phyloP scores from a whole-genome alignment of 768 basidiomycete species.

The Rhizopogon salebrosus region DNA sequence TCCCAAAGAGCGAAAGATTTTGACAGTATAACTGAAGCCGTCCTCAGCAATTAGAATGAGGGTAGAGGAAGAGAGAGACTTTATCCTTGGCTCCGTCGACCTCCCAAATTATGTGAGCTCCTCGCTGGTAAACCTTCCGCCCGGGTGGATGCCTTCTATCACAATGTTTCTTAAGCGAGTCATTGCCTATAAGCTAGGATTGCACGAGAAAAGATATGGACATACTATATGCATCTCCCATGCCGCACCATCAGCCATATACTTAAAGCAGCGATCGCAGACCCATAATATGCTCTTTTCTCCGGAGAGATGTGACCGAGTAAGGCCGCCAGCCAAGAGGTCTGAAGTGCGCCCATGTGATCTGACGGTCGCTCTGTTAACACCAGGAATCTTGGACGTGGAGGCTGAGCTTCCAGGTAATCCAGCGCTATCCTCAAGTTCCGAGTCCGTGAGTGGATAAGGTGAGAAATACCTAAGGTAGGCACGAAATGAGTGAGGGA shows the following conservation, averaged over 20 bases:
- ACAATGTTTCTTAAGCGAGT: constrained; percentile 55
- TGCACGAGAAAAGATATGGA: constrained; percentile 7
- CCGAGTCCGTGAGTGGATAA: constrained; percentile 72
- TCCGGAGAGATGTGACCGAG: constrained; percentile 36
- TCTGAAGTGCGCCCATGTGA: constrained; percentile 74
- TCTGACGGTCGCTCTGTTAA: constrained; percentile 45
- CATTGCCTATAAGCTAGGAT: constrained; percentile 10
- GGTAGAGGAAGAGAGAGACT: constrained; percentile 36
- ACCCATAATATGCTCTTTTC: constrained; percentile 68
- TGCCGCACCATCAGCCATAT: constrained; percentile 69
- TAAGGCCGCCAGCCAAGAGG: constrained; percentile 58
- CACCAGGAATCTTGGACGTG: constrained; percentile 43
- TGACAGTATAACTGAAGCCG: constrained; percentile 83
- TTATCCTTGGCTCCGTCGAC: constrained; percentile 87
- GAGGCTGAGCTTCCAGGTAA: constrained; percentile 16
- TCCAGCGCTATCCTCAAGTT: constrained; percentile 44
- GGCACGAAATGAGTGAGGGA: neutral
- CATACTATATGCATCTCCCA: constrained; percentile 72
- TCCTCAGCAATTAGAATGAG: neutral
- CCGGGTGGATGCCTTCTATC: constrained; percentile 75
- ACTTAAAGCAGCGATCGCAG: constrained; percentile 95
- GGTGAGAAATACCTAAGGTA: constrained; percentile 92
- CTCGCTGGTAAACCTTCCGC: constrained; percentile 82
- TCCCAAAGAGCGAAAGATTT: constrained; percentile 92
- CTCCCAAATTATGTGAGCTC: constrained; percentile 90